Evolutionary conservation across 331 rosid genomes (phyloP), one percentile per base, ranked within the genome.

Genomic region (Acacia pycnantha): DNA sequence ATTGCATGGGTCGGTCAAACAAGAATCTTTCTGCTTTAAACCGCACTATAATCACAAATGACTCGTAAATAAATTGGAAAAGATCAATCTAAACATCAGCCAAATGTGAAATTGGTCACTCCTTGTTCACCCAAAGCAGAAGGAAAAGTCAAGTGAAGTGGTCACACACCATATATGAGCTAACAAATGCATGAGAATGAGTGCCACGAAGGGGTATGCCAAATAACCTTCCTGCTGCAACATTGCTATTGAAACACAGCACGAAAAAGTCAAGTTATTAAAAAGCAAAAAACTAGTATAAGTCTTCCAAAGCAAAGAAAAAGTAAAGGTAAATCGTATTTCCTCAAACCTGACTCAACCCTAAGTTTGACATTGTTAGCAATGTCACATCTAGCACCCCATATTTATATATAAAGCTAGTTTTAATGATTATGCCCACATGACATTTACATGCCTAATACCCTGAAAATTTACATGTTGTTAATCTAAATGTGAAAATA

Each of bases 111-210:
- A 67, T 21, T 21, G 73, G 46, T 65, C 73, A 53, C 31, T 56
- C 33, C 66, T 24, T 59, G 66, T 59, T 59, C 16, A 24, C 16
- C 66, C 33, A 59, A 59, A 22, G 11, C n/a, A 51, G 18, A 51
- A 18, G 64, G 64, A n/a, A 59, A 59, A 59, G 33, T 59, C 66
- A 22, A 70, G 81, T 26, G 80, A 80, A 70, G 80, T 35, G 85
- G 69, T 70, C 75, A 89, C 97, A 48, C 56, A 96, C 99, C 98
- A 94, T 90, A 84, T 89, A 96, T 77, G 99, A 96, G 93, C 99
- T 96, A 86, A 96, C 95, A 27, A 96, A 96, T 84, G 99, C 99
- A 94, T 96, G 99, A 65, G 99, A 96, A 88, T 96, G 99, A 62
- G 99, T 96, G 76, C 99, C 99, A 76, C 97, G 94, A 70, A 96